Conservation (phyloP, 805 yeast genomes). For the Candida patagonica region DNA sequence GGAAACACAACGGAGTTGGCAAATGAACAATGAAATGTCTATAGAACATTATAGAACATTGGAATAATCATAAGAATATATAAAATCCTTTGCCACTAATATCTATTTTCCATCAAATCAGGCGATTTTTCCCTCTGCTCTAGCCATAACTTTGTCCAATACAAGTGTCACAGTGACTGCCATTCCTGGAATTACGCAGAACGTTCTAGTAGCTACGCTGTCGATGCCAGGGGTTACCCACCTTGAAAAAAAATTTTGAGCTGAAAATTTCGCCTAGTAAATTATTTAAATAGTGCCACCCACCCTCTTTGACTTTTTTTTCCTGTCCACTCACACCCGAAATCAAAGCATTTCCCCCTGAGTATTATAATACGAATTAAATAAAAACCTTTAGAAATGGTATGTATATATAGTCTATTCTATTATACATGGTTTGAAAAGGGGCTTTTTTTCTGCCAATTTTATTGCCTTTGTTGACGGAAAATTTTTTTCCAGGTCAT, state of each 20-base stretch:
- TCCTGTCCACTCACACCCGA: constrained; percentile 35
- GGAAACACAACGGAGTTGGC: no score
- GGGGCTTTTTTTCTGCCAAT: background rate
- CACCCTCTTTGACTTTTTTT: constrained; percentile 23
- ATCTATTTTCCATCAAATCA: no score
- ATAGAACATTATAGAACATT: no score
- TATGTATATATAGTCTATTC: constrained; percentile 13
- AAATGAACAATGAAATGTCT: no score
- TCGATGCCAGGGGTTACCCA: constrained; percentile 5
- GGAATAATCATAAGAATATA: no score
- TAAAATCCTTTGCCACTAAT: no score
- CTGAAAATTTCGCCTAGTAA: constrained; percentile 5
- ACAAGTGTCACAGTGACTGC: constrained; percentile 2
- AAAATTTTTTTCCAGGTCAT: no score
- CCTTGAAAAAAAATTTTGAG: constrained; percentile 7
- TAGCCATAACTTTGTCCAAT: no score
- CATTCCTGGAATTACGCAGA: constrained; percentile 1
- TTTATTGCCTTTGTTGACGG: background rate
- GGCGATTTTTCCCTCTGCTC: no score
- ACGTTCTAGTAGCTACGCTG: constrained; percentile 2
- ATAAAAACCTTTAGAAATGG: constrained; percentile 22
- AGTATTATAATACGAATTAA: constrained; percentile 21
- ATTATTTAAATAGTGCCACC: constrained; percentile 12
- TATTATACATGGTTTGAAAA: background rate
- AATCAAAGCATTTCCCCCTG: constrained; percentile 33